These are phyloP conservation scores for Themeda triandra DNA, from an alignment of 176 grass and related monocot species.

Conservation along the genomic window DNA sequence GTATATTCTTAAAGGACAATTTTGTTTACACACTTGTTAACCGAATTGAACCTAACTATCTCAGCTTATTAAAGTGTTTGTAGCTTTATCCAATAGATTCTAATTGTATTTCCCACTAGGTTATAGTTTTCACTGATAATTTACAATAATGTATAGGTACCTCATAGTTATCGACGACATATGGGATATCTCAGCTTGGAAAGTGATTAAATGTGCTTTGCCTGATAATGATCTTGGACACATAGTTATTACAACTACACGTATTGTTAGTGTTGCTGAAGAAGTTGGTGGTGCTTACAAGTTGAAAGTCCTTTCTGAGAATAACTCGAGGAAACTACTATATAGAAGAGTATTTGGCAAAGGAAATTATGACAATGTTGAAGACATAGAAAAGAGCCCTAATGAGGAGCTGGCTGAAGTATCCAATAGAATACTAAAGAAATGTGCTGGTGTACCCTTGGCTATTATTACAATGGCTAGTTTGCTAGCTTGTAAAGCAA, in stretches of 20 bases:
- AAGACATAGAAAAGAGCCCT: background rate
- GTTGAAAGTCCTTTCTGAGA: background rate
- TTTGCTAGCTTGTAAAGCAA: background rate
- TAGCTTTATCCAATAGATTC: too few species aligned
- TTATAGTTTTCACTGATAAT: too few species aligned
- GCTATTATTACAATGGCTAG: conserved; percentile 10
- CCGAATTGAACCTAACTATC: too few species aligned
- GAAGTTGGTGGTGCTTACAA: background rate
- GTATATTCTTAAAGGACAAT: too few species aligned
- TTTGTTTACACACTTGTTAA: too few species aligned
- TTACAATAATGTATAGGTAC: background rate
- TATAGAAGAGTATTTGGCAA: background rate
- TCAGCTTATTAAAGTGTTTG: too few species aligned
- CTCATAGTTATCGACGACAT: background rate
- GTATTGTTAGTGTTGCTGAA: background rate
- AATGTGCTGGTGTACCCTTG: conserved; percentile 14
- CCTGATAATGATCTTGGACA: too few species aligned
- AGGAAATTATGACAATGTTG: background rate
- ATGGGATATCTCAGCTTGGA: too few species aligned
- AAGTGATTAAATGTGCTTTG: too few species aligned
- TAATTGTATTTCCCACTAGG: too few species aligned
- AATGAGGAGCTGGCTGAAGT: background rate
- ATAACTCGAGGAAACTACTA: background rate
- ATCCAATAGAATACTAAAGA: background rate
- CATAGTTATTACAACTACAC: background rate